Evolutionary conservation across 2,329 filamentous ascomycete species (phyloP).

Genomic region (Beauveria medogensis): DNA sequence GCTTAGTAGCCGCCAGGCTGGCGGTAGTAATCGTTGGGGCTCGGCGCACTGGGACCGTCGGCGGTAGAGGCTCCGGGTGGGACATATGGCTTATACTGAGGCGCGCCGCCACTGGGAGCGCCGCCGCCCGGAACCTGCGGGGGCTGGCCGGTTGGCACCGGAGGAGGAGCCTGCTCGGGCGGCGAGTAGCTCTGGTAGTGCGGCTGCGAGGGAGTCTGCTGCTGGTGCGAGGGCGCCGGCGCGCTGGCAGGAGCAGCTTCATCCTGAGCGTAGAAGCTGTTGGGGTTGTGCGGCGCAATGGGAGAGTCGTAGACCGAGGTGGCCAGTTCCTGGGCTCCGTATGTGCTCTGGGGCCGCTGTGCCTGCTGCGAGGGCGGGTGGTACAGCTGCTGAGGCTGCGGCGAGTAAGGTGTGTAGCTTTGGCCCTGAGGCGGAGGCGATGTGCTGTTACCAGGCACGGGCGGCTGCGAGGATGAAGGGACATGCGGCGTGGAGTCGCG

Average conservation of each 20-base stretch:
- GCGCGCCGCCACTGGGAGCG: conserved; percentile 23
- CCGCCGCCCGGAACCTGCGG: conserved; percentile 21
- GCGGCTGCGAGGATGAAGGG: conserved; percentile 38
- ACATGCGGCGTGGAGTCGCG: conserved; percentile 43
- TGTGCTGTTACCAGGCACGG: conserved; percentile 42
- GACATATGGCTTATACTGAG: conserved; percentile 54
- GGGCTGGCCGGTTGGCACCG: conserved; percentile 30
- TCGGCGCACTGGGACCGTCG: conserved; percentile 40
- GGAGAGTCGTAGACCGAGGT: conserved; percentile 73
- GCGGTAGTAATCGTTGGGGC: conserved; percentile 50
- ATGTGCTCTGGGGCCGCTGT: conserved; percentile 58
- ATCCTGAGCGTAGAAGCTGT: conserved; percentile 35
- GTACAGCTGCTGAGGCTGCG: conserved; percentile 20
- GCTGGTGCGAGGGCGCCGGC: conserved; percentile 20
- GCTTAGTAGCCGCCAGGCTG: conserved; percentile 29
- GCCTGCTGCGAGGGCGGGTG: conserved; percentile 35
- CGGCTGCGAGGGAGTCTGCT: conserved; percentile 21
- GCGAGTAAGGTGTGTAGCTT: conserved; percentile 36
- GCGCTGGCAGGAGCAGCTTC: conserved; percentile 25
- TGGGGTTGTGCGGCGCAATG: conserved; percentile 45
- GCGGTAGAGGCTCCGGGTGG: conserved; percentile 30
- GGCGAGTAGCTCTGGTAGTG: conserved; percentile 36
- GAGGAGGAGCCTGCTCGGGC: conserved; percentile 31
- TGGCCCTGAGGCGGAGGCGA: conserved; percentile 40
- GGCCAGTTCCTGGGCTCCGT: conserved; percentile 68